Evolutionary conservation across 192 early-diverging fungal genomes (phyloP).

Genomic region (Powellomyces hirtus): DNA sequence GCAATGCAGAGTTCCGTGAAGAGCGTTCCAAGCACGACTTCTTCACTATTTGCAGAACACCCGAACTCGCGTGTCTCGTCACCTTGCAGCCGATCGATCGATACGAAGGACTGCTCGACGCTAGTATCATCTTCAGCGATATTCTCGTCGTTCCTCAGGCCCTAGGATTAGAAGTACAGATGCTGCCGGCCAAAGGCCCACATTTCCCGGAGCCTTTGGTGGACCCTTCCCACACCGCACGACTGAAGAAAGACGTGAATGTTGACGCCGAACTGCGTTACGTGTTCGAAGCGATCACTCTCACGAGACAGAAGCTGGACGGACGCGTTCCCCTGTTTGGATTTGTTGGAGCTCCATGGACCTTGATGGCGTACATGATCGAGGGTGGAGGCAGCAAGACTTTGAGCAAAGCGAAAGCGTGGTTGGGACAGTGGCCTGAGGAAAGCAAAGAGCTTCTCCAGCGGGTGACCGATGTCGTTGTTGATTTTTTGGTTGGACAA

Average conservation of each 20-base stretch:
- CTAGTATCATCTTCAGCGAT: slow-evolving; percentile 98
- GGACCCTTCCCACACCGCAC: slow-evolving; percentile 65
- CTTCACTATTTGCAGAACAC: slow-evolving; percentile 91
- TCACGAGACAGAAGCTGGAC: slow-evolving; percentile 79
- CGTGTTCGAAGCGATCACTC: slow-evolving; percentile 91
- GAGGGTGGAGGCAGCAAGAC: slow-evolving; percentile 95
- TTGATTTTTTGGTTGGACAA: slow-evolving; percentile 88
- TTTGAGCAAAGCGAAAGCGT: slow-evolving; percentile 84
- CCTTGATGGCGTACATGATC: slow-evolving; percentile 98
- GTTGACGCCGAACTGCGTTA: slow-evolving; percentile 77
- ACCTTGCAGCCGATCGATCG: slow-evolving; percentile 96
- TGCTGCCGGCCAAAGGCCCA: slow-evolving; percentile 89
- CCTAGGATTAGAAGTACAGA: slow-evolving; percentile 90
- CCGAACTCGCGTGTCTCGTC: slow-evolving; percentile 88
- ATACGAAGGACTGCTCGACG: slow-evolving; percentile 85
- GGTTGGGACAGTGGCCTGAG: slow-evolving; percentile 78
- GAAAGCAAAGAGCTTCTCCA: slow-evolving; percentile 75
- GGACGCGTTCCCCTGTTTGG: slow-evolving; percentile 92
- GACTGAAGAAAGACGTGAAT: slow-evolving; percentile 63
- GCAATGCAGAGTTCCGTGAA: slow-evolving; percentile 76
- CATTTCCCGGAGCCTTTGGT: slow-evolving; percentile 82
- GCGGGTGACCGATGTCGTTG: slow-evolving; percentile 78
- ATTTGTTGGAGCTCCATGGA: slow-evolving; percentile 98
- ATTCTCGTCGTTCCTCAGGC: slow-evolving; percentile 98
- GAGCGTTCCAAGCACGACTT: slow-evolving; percentile 85